Base-by-base conservation (phyloP, 2,329 filamentous ascomycete species). In the Nothophoma quercina region DNA sequence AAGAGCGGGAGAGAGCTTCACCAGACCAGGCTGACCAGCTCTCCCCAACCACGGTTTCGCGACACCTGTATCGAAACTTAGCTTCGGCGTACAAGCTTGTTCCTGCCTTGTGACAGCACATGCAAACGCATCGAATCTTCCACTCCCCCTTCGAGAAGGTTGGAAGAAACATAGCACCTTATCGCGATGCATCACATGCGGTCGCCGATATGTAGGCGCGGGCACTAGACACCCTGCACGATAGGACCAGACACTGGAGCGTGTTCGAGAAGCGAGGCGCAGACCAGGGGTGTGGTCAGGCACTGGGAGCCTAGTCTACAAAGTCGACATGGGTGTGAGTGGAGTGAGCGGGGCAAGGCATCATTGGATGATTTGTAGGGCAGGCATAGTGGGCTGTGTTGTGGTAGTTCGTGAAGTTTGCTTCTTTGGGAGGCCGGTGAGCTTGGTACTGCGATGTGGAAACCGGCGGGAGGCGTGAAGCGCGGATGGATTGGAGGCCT, bases 241-340 rank as follows among this genome's bases (percentile, higher is more conserved):
- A 18, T 30, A 40, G 22, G 40, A 21, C 22, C 22, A 23, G 33
- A 28, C 29, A 34, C 33, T 15, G 23, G 15, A 26, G 9, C 12
- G 39, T 10, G 33, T 48, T 53, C 43, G 38, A 53, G 39, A 53
- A 53, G 43, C 43, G 38, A 48, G 50, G 43, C 43, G 50, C 50
- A 47, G 33, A 43, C 32, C 33, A 16, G 33, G 38, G n/a, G 16
- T 9, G 32, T 32, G 16, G 36, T 13, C 25, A 47, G 32, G 21
- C 26, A 30, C 28, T 4, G 30, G 28, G 16, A 16, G 19, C 28
- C 13, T 39, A 49, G 16, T n/a, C 28, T 23, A 18, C 29, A n/a
- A n/a, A n/a, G n/a, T n/a, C 13, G 32, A 15, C 25, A 42, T 45
- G 33, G 50, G 6, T n/a, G 8, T 18, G 50, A 33, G 33, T 48